Evolutionary conservation across 352 stramenopile species (phyloP), one percentile per base, ranked within the genome.

Genomic region (Aphanomyces euteiches): DNA sequence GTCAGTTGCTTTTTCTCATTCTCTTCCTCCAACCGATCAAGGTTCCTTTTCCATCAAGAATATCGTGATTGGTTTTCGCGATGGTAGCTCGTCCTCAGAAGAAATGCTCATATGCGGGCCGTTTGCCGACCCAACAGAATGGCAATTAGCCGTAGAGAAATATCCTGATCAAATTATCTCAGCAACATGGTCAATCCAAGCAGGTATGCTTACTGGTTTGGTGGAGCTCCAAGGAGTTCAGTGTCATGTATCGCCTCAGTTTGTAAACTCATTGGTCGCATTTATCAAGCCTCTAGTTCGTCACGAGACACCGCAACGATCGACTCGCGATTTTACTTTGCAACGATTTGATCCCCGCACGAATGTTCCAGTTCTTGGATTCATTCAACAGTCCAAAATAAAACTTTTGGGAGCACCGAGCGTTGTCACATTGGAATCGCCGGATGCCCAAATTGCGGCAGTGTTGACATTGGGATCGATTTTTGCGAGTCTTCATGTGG

Each of bases 51-150:
- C 72, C 7, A 28, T 93, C 59, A 82, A 93, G 50, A 92, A 90
- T 61, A 36, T 89, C 12, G 84, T 82, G 0, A 72, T 85, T 8
- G 87, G 81, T 5, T 79, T 79, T 61, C 78, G 79, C 43, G 61
- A 45, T 41, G 10, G 21, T 2, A 12, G 66, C 21, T 40, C 34
- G 39, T 28, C 28, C 0, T 54, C 67, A 17, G 69, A 58, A 3
- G 87, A 94, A 81, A 75, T 88, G 72, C 78, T 93, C 15, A 67
- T 94, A 1, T 83, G 92, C 73, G 87, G 83, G 13, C 80, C 78
- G 6, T 80, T 85, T 70, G 76, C 69, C 15, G 87, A 94, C 50
- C 87, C 87, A 66, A 78, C 72, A 21, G 67, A 86, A 41, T 94
- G 87, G 87, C 85, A 92, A 73, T 48, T 91, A 8, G 72, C 75